phyloP scores from a whole-genome alignment of 2,329 filamentous ascomycete species.

The Colletotrichum sp. region DNA sequence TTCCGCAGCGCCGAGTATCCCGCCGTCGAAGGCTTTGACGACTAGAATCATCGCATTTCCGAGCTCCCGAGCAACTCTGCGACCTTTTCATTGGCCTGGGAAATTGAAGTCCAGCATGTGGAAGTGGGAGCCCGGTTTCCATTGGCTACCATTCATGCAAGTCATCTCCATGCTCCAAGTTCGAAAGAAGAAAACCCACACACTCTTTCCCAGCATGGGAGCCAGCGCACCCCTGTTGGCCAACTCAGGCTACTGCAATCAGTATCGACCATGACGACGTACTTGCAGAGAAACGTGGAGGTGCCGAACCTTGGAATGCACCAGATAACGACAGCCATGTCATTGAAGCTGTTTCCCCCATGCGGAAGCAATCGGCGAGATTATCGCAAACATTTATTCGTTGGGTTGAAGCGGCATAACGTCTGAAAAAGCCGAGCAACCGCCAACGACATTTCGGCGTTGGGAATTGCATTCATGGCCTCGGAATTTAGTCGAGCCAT shows the following conservation, averaged over 20 bases:
- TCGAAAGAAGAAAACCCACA: not conserved
- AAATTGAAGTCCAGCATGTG: not conserved
- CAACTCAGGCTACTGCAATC: not conserved
- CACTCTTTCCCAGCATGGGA: not conserved
- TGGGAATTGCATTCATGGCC: not conserved
- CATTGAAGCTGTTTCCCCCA: not conserved
- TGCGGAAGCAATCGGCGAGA: not conserved
- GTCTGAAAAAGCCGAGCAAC: not conserved
- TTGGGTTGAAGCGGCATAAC: constrained; percentile 6
- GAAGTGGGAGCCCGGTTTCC: not conserved
- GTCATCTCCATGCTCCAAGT: not conserved
- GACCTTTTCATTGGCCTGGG: not conserved
- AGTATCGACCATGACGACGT: not conserved
- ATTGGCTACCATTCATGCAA: not conserved
- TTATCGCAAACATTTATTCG: not conserved
- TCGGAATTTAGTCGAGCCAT: not conserved
- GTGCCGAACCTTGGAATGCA: not conserved
- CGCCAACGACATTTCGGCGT: not conserved
- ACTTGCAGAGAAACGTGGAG: not conserved
- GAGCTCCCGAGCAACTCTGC: not conserved
- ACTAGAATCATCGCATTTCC: not conserved
- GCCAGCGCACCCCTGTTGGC: not conserved
- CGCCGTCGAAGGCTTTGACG: not conserved
- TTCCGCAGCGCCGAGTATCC: not conserved
- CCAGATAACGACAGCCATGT: not conserved